These are phyloP conservation scores for Flueggea neowawraea DNA, from an alignment of 441 rosid genomes.

Conservation along the genomic window DNA sequence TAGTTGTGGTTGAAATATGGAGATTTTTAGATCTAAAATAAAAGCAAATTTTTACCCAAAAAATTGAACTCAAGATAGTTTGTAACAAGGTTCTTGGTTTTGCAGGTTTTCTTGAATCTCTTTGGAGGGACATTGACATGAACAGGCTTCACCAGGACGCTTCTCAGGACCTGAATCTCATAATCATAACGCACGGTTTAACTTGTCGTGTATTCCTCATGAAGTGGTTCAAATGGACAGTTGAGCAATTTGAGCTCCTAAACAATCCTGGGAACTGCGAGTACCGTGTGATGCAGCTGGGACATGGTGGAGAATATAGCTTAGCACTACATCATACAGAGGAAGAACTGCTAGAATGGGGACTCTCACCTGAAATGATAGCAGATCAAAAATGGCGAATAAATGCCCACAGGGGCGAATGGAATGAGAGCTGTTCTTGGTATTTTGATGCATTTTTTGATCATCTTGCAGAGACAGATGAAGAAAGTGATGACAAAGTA, in stretches of 20 bases:
- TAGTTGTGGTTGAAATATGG: too few relatives aligned
- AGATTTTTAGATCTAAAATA: too few relatives aligned
- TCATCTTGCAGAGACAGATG: slow-evolving; percentile 29
- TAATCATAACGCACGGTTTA: slow-evolving; percentile 79
- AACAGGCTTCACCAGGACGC: slow-evolving; percentile 66
- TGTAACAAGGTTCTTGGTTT: not conserved
- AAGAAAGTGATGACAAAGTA: slow-evolving; percentile 18
- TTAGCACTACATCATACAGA: slow-evolving; percentile 80
- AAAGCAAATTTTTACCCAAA: not conserved
- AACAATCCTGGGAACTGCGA: slow-evolving; percentile 76
- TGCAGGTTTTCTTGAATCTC: slow-evolving; percentile 89
- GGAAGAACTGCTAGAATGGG: slow-evolving; percentile 77
- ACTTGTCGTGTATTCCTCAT: slow-evolving; percentile 88
- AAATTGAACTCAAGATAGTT: not conserved
- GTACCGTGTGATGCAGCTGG: slow-evolving; percentile 77
- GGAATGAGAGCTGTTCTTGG: slow-evolving; percentile 79
- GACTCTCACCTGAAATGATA: slow-evolving; percentile 81
- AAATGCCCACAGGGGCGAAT: slow-evolving; percentile 45
- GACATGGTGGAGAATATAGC: slow-evolving; percentile 86
- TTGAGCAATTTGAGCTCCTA: slow-evolving; percentile 76
- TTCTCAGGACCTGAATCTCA: slow-evolving; percentile 70
- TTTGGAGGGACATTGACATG: slow-evolving; percentile 95
- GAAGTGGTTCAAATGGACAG: slow-evolving; percentile 99
- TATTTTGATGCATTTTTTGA: slow-evolving; percentile 69
- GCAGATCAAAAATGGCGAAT: slow-evolving; percentile 79